phyloP scores from a whole-genome alignment of 495 filamentous ascomycete species.

The Penicillium pancosmium region DNA sequence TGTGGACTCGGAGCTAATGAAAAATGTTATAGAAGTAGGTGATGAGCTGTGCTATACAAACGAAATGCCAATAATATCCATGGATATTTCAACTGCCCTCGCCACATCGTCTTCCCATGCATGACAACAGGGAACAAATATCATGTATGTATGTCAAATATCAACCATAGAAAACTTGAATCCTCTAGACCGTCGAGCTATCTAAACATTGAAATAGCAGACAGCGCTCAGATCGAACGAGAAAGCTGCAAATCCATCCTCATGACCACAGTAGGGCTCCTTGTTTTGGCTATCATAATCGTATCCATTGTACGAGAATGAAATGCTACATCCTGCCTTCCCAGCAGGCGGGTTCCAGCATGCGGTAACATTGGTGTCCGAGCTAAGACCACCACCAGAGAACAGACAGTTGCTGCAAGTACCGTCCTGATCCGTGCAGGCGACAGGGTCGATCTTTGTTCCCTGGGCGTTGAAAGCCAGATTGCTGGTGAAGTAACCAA shows the following conservation, averaged over 20 bases:
- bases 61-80: too few relatives aligned
- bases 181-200: too few relatives aligned
- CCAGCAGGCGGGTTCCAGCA: conserved; percentile 13
- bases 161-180: too few relatives aligned
- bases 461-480: conserved; percentile 4
- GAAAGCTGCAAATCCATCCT: conserved; percentile 4
- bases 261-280: conserved; percentile 6
- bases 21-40: too few relatives aligned
- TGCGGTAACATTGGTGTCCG: conserved; percentile 12
- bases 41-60: too few relatives aligned
- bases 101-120: too few relatives aligned
- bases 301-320: conserved; percentile 11
- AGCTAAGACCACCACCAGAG: conserved; percentile 8
- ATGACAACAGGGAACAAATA: too few relatives aligned
- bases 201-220: conserved; percentile 11
- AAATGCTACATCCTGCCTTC: neutral
- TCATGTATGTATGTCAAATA: too few relatives aligned
- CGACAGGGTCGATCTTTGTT: conserved; percentile 1
- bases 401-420: conserved; percentile 11
- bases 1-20: too few relatives aligned
- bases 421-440: conserved; percentile 1
- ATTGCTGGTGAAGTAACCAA: conserved; percentile 9
- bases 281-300: conserved; percentile 10
- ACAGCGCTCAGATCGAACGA: conserved; percentile 6
- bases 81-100: too few relatives aligned